A percentile compares a stretch with the other conserved stretches of the same genome.
phyloP scores from a whole-genome alignment of 805 yeast species.

The Citeromyces nyonsensis region DNA sequence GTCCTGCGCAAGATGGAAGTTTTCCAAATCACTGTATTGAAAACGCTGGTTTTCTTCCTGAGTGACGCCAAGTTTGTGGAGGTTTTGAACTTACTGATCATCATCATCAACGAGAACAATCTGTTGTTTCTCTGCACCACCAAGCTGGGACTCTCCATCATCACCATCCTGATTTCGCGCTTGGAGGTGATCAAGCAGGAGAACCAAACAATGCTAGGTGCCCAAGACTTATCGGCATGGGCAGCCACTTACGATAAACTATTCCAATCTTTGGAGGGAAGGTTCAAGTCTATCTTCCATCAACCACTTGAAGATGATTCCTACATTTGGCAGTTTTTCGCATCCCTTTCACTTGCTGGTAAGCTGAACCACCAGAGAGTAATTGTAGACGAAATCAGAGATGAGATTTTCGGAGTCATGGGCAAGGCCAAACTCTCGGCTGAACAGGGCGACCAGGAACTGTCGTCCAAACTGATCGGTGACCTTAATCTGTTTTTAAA shows the following conservation, averaged over 20 bases:
- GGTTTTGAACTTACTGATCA: constrained; percentile 60
- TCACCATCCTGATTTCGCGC: constrained; percentile 82
- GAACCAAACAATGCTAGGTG: constrained; percentile 27
- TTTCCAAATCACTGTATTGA: constrained; percentile 70
- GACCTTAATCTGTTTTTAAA: constrained; percentile 86
- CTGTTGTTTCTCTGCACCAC: constrained; percentile 53
- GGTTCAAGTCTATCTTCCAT: constrained; percentile 55
- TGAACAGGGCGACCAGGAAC: constrained; percentile 22
- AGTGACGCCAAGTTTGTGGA: constrained; percentile 72
- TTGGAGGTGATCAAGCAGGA: constrained; percentile 89
- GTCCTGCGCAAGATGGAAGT: constrained; percentile 50
- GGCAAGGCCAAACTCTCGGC: constrained; percentile 44
- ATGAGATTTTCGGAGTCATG: constrained; percentile 83
- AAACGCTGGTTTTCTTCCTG: constrained; percentile 68
- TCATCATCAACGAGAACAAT: constrained; percentile 55
- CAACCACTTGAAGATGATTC: constrained; percentile 41
- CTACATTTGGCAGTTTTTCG: constrained; percentile 94
- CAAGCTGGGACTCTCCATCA: constrained; percentile 71
- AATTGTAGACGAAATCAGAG: constrained; percentile 87
- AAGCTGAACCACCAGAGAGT: constrained; percentile 82
- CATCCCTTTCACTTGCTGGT: constrained; percentile 86
- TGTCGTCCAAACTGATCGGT: constrained; percentile 40
- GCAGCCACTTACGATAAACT: constrained; percentile 65
- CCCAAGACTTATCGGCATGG: constrained; percentile 56
- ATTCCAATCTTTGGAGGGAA: constrained; percentile 66